phyloP scores from a whole-genome alignment of 768 basidiomycete genomes.

The Boletellus sp. region DNA sequence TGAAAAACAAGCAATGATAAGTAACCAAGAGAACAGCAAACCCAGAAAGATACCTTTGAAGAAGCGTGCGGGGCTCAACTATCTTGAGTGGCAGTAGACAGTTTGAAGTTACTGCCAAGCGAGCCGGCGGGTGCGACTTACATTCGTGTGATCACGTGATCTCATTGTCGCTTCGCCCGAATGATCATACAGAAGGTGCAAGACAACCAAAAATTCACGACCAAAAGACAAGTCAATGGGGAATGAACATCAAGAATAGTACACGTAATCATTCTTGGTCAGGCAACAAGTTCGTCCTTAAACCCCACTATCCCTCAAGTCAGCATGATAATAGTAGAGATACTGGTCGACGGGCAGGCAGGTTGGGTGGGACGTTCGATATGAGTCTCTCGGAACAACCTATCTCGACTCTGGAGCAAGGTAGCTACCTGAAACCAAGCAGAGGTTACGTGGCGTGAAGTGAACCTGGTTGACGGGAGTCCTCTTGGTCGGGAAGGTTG shows the following conservation, averaged over 20 bases:
- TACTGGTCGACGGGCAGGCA: background rate
- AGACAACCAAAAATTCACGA: too few species aligned
- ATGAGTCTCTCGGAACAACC: background rate
- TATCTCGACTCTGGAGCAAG: slow-evolving; percentile 56
- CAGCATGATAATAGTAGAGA: background rate
- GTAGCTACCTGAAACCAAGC: slow-evolving; percentile 79
- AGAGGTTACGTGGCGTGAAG: slow-evolving; percentile 93
- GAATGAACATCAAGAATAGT: too few species aligned
- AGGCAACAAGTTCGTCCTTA: background rate
- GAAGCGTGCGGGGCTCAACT: slow-evolving; percentile 14
- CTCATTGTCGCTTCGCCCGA: too few species aligned
- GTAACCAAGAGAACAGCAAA: background rate
- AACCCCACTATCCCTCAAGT: too few species aligned
- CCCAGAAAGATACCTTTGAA: slow-evolving; percentile 3
- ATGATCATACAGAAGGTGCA: too few species aligned
- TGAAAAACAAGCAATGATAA: slow-evolving; percentile 3
- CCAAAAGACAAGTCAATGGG: too few species aligned
- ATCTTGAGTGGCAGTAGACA: slow-evolving; percentile 22
- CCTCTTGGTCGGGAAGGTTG: slow-evolving; percentile 93
- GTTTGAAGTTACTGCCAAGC: slow-evolving; percentile 3
- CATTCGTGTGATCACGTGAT: slow-evolving; percentile 20
- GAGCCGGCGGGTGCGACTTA: background rate
- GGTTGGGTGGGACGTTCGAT: background rate
- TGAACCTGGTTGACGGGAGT: slow-evolving; percentile 91
- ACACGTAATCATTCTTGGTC: background rate